These are phyloP conservation scores for Aspergillus homomorphus DNA, from an alignment of 495 filamentous ascomycete species.

Conservation along the genomic window DNA sequence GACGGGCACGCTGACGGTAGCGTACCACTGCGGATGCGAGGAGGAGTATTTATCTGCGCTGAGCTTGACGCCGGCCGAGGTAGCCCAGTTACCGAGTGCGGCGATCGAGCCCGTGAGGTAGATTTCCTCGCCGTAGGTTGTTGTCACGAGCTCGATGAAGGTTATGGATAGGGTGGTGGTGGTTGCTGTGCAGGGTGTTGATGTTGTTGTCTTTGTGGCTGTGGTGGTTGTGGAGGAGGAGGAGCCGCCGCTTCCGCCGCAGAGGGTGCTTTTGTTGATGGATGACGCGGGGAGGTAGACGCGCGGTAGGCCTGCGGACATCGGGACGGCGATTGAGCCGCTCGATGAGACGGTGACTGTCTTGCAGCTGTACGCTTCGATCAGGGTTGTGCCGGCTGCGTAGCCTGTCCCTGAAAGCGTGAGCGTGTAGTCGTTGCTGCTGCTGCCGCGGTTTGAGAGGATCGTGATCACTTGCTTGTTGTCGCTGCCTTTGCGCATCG, in stretches of 20 bases:
- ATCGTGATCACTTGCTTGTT: constrained; percentile 55
- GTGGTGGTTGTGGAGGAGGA: constrained; percentile 16
- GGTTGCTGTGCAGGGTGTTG: constrained; percentile 40
- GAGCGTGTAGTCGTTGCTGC: constrained; percentile 42
- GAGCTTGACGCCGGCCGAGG: constrained; percentile 44
- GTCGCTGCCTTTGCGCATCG: constrained; percentile 59
- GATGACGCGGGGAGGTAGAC: constrained; percentile 3
- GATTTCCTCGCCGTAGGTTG: constrained; percentile 56
- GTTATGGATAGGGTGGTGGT: constrained; percentile 50
- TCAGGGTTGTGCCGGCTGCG: constrained; percentile 26
- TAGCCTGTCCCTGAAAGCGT: constrained; percentile 42
- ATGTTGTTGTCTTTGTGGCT: constrained; percentile 29
- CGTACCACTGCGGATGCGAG: constrained; percentile 54
- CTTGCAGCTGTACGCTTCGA: constrained; percentile 44
- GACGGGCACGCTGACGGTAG: constrained; percentile 42
- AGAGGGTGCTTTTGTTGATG: neutral
- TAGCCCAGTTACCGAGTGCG: constrained; percentile 53
- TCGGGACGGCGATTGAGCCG: constrained; percentile 31
- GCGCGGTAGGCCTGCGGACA: constrained; percentile 16
- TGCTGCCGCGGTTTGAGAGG: constrained; percentile 53
- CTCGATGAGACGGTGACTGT: constrained; percentile 31
- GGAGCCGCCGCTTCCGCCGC: neutral
- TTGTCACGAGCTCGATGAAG: constrained; percentile 54
- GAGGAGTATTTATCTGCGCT: constrained; percentile 49
- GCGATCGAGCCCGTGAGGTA: constrained; percentile 52